A percentile compares a stretch with the other conserved stretches of the same genome.
Conservation (phyloP, 331 rosid species). For the Arachis monticola region DNA sequence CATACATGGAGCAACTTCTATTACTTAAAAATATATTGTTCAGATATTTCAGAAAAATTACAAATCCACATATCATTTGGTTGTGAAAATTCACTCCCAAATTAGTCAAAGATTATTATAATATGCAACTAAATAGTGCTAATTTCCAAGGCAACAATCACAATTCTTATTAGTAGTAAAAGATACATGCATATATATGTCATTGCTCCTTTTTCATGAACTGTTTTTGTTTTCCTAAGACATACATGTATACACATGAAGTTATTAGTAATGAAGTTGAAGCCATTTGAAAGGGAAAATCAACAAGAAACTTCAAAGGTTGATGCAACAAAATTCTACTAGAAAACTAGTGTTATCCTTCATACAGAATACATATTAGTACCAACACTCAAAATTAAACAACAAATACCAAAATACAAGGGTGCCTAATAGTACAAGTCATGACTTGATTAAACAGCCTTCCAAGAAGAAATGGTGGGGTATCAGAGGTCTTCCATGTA, state of each 20-base stretch:
- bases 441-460: slow-evolving; percentile 31
- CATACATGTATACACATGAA: background rate
- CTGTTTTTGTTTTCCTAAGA: background rate
- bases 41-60: background rate
- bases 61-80: background rate
- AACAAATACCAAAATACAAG: background rate
- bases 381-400: background rate
- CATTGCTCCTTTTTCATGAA: background rate
- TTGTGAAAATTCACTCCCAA: no score
- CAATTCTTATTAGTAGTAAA: background rate
- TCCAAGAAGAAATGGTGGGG: slow-evolving; percentile 73
- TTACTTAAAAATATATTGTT: background rate
- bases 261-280: background rate
- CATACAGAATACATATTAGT: background rate
- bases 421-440: background rate
- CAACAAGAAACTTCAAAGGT: background rate
- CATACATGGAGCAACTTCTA: background rate
- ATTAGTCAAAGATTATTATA: background rate
- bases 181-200: background rate
- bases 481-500: slow-evolving; percentile 65
- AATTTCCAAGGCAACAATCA: background rate
- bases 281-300: background rate
- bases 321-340: background rate
- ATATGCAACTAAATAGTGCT: background rate
- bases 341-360: background rate